Evolutionary conservation across 1,284 basidiomycete genomes (phyloP).

Genomic region (Uromyces viciae-fabae): DNA sequence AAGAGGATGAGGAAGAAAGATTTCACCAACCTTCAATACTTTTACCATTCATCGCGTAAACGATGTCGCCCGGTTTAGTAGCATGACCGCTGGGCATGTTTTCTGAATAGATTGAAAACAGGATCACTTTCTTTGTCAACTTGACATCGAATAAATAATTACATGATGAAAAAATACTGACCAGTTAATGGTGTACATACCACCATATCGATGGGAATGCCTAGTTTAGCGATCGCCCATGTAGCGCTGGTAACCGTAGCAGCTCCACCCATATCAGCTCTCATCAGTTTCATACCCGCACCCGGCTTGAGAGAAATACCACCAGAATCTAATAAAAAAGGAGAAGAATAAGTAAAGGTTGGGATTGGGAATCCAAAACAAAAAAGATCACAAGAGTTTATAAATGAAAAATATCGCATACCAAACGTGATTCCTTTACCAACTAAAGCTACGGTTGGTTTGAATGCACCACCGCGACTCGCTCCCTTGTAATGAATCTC

Average conservation of each 20-base stretch:
- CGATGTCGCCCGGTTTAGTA: constrained; percentile 73
- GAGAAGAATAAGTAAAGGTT: no score
- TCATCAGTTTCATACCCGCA: constrained; percentile 68
- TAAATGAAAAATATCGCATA: not conserved
- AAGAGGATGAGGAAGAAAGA: constrained; percentile 66
- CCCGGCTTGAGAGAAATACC: constrained; percentile 80
- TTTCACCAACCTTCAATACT: constrained; percentile 63
- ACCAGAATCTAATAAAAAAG: constrained; percentile 63
- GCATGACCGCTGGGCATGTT: constrained; percentile 78
- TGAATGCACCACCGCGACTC: constrained; percentile 53
- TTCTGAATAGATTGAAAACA: constrained; percentile 67
- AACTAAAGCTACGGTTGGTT: constrained; percentile 69
- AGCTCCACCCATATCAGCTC: constrained; percentile 82
- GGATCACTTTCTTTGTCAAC: not conserved
- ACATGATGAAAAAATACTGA: not conserved
- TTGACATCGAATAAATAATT: not conserved
- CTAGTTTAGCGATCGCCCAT: constrained; percentile 73
- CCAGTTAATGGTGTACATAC: constrained; percentile 39
- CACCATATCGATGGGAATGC: constrained; percentile 60
- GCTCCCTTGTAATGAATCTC: constrained; percentile 83
- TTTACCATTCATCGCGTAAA: constrained; percentile 75
- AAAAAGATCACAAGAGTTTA: not conserved
- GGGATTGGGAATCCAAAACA: not conserved
- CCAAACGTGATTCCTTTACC: constrained; percentile 81
- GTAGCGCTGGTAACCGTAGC: constrained; percentile 71